Base-by-base conservation (phyloP, 768 basidiomycete genomes). In the Lepiota brunneoincarnata region DNA sequence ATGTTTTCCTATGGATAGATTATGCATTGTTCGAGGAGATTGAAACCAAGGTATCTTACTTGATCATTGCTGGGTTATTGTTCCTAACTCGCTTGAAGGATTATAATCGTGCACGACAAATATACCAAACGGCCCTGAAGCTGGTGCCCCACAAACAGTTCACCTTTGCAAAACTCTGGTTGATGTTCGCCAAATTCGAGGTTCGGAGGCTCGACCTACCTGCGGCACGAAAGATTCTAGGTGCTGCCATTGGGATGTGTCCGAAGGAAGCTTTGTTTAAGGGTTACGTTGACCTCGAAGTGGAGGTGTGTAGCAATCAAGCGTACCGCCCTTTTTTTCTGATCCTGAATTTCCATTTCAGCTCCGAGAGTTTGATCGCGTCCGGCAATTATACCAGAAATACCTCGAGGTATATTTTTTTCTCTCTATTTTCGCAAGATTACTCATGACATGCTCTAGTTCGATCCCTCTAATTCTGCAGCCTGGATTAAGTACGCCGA, bases 11-110 rank as follows among this genome's bases (percentile, higher is more conserved):
- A 6, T 98, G 95, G 95, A 67, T 98, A 31, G 85, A 94, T 66
- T 99, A 99, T 72, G 95, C 97, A 0, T 68, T 97, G 35, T 98
- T 98, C 57, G 97, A 99, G 69, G 97, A 99, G 72, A 87, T 93
- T 36, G 95, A 98, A 57, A 89, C 87, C 1, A 93, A 93, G 83
- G 93, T 90, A 56, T 34, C 76, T 55, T 36, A 18, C 10, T 26
- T 45, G 26, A 17, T 15, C 34, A n/a, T 31, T 36, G 4, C 52
- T 9, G 7, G 31, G 37, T 18, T 36, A 7, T 45, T 3, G 37
- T 28, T 45, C 6, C 49, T 56, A 10, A 54, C 55, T 12, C 10
- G 12, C 14, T 43, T 31, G 23, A 42, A 96, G 89, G 95, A 99
- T 64, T 88, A 86, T 60, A 76, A 76, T 31, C 88, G 97, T 2